Percentiles rank a stretch among this genome's conserved stretches.
phyloP scores from a whole-genome alignment of 306 rosid genomes.

The Alnus glutinosa region DNA sequence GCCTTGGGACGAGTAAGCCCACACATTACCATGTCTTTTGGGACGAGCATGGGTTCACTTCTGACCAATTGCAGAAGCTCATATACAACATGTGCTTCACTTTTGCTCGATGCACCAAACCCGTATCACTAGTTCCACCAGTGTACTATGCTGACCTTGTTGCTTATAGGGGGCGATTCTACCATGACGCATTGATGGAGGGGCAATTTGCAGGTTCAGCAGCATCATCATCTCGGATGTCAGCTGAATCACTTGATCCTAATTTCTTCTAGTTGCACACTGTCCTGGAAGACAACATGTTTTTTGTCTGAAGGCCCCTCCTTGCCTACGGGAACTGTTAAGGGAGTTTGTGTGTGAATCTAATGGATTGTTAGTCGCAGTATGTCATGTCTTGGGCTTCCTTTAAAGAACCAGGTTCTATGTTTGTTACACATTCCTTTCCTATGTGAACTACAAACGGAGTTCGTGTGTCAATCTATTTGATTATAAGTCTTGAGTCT shows the following conservation, averaged over 20 bases:
- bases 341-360: conserved; percentile 62
- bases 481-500: too few species aligned
- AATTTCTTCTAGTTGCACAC: conserved; percentile 52
- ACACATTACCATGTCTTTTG: conserved; percentile 78
- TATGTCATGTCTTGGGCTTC: neutral
- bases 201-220: conserved; percentile 34
- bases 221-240: conserved; percentile 30
- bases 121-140: conserved; percentile 76
- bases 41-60: conserved; percentile 74
- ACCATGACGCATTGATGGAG: conserved; percentile 50
- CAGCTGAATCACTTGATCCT: conserved; percentile 36
- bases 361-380: conserved; percentile 28
- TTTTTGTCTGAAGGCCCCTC: conserved; percentile 45
- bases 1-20: conserved; percentile 80
- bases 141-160: conserved; percentile 86
- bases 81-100: conserved; percentile 73
- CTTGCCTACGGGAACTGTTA: conserved; percentile 9
- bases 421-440: too few species aligned
- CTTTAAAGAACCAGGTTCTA: neutral
- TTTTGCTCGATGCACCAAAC: conserved; percentile 83
- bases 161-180: conserved; percentile 77
- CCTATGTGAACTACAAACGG: too few species aligned
- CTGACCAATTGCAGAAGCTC: conserved; percentile 70
- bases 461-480: too few species aligned
- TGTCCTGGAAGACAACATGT: conserved; percentile 59